Base-by-base conservation (phyloP, 352 stramenopile genomes). In the Phytophthora fragariae region DNA sequence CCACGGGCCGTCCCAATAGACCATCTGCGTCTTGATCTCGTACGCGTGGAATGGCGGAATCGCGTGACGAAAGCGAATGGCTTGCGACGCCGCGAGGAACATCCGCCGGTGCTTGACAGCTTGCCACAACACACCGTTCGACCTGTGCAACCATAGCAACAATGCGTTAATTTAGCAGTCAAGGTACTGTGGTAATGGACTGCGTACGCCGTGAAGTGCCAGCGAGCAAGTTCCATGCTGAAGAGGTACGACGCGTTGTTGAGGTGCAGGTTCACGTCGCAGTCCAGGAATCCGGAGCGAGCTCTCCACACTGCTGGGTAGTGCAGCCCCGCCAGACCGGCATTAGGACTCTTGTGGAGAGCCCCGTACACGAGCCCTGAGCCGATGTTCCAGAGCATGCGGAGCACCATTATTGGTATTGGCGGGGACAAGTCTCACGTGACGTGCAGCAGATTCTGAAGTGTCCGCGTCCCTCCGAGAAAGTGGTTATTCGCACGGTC, bases 161-260 rank as follows among this genome's bases (percentile, higher is more conserved):
- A 60, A 27, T 27, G 24, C 24, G 39, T 46, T n/a, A 46, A 15
- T 46, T n/a, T n/a, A 14, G 11, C 15, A 17, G 37, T 5, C 19
- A 46, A 46, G 12, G 5, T 58, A 15, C 14, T 47, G 1, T 10
- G 19, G 29, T 46, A 46, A 35, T 17, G 11, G 24, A 7, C 8
- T 50, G 35, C 82, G 63, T 83, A 96, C 89, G 86, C 83, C 3
- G 77, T 88, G 35, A 92, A 91, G 60, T 96, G 88, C 91, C 91
- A 97, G 33, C 91, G 89, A 58, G 91, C 91, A 35, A 97, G 88
- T 63, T 97, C 91, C 81, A 92, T 95, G 65, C 81, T 86, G 77
- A 85, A 96, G 57, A 96, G 69, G 46, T 94, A 96, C 17, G 87
- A 83, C 7, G 91, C 81, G 68, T 97, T 97, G 75, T 97, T 97